Evolutionary conservation across 2,329 filamentous ascomycete genomes (phyloP).

Genomic region (Chaetomium globosum): DNA sequence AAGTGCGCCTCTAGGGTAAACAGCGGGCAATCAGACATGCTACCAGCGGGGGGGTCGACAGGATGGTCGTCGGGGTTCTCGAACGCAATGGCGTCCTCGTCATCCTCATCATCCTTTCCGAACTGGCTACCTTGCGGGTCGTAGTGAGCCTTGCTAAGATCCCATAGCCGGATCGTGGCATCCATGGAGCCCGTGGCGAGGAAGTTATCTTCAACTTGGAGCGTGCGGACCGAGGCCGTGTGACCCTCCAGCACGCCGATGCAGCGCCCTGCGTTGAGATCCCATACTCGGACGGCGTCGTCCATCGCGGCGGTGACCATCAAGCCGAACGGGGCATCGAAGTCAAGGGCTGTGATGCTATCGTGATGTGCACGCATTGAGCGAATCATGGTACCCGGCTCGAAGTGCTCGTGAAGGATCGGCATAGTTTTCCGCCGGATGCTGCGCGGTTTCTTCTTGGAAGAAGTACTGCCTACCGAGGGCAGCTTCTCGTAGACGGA

Average conservation of each 20-base stretch:
- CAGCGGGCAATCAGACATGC: conserved; percentile 87
- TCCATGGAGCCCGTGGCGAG: conserved; percentile 94
- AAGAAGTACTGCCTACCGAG: conserved; percentile 51
- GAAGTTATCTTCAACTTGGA: conserved; percentile 95
- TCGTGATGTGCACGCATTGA: conserved; percentile 89
- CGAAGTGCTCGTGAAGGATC: conserved; percentile 91
- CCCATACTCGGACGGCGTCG: conserved; percentile 94
- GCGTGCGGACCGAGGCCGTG: conserved; percentile 84
- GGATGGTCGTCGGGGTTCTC: conserved; percentile 69
- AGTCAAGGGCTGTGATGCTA: conserved; percentile 85
- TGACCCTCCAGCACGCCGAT: conserved; percentile 92
- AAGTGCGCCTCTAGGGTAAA: conserved; percentile 88
- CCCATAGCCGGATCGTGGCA: conserved; percentile 92
- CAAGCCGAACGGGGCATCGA: conserved; percentile 95
- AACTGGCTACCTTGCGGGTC: conserved; percentile 67
- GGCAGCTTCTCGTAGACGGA: conserved; percentile 95
- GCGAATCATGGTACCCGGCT: conserved; percentile 83
- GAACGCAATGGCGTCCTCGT: conserved; percentile 71
- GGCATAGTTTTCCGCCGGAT: conserved; percentile 83
- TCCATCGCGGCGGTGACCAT: conserved; percentile 91
- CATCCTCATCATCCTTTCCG: conserved; percentile 60
- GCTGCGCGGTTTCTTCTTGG: conserved; percentile 57
- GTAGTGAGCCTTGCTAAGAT: conserved; percentile 85
- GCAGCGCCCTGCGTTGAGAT: conserved; percentile 88
- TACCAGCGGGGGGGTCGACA: conserved; percentile 72